Evolutionary conservation across 2,329 filamentous ascomycete genomes (phyloP).

Genomic region (Chrysoporthe austroafricana): DNA sequence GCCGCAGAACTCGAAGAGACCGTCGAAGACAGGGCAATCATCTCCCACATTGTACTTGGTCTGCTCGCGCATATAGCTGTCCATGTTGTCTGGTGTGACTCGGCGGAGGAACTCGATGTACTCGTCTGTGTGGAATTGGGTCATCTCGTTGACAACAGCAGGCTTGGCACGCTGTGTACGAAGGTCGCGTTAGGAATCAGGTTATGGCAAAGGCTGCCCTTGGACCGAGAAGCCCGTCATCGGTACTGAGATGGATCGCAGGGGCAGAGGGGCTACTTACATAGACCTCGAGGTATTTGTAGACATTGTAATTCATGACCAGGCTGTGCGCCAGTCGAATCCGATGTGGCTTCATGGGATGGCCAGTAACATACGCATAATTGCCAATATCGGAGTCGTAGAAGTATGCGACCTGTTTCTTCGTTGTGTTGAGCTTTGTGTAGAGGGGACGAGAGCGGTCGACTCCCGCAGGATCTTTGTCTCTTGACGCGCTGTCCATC

Average conservation of each 20-base stretch:
- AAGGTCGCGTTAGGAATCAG: slow-evolving; percentile 37
- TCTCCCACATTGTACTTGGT: slow-evolving; percentile 93
- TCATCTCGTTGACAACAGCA: slow-evolving; percentile 87
- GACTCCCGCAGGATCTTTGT: slow-evolving; percentile 40
- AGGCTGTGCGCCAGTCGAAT: slow-evolving; percentile 93
- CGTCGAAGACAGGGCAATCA: slow-evolving; percentile 97
- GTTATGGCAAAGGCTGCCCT: slow-evolving; percentile 35
- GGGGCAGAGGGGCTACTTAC: slow-evolving; percentile 65
- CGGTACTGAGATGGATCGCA: slow-evolving; percentile 32
- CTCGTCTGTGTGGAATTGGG: slow-evolving; percentile 90
- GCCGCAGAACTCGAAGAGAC: slow-evolving; percentile 94
- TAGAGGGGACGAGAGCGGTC: slow-evolving; percentile 51
- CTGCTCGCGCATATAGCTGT: slow-evolving; percentile 87
- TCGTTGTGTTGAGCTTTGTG: slow-evolving; percentile 47
- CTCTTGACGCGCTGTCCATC: slow-evolving; percentile 18
- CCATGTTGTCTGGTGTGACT: slow-evolving; percentile 98
- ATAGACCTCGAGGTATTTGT: slow-evolving; percentile 96
- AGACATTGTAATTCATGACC: slow-evolving; percentile 93
- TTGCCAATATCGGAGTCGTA: slow-evolving; percentile 99
- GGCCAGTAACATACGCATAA: slow-evolving; percentile 94
- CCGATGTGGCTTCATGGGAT: slow-evolving; percentile 99
- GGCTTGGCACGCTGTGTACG: slow-evolving; percentile 73
- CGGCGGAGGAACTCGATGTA: slow-evolving; percentile 95
- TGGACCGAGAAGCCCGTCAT: not conserved
- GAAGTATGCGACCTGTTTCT: slow-evolving; percentile 93